Base-by-base conservation (phyloP, 108 stramenopile genomes). In the Skeletonema tropicum region DNA sequence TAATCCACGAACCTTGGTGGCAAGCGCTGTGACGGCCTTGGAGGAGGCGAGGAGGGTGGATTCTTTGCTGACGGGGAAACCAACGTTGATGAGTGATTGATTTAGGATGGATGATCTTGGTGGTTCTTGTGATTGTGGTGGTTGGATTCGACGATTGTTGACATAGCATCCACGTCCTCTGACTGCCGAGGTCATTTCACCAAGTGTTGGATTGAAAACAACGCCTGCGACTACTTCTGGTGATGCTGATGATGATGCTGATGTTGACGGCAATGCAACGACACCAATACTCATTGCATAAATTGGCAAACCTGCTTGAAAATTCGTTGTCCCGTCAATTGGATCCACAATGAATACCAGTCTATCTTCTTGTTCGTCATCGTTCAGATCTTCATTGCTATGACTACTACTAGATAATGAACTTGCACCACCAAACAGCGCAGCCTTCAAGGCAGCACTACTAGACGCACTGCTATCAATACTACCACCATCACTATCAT, bases 271-370 rank as follows among this genome's bases (percentile, higher is more conserved):
- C 23, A 93, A 49, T 4, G 84, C 79, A 21, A 90, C 85, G 41
- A 83, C 83, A 17, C 84, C 88, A 31, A 91, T 83, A 21, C 90
- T 90, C 69, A 91, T 76, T 15, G 90, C 89, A 76, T 88, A 87
- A 9, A 94, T 88, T 11, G 90, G 90, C 57, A 91, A 80, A 61
- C 60, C 60, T 26, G 78, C 78, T 75, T 79, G 78, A 83, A 91
- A 91, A 55, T 91, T 91, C 11, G 88, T 89, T 0, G 92, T 93
- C 1, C 92, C 92, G 70, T 93, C 92, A 76, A 85, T 85, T 17
- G 84, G 84, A 85, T 85, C 84, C 35, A 90, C 89, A 60, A 94
- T 74, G 85, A 90, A 94, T 41, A 94, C 49, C 64, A 88, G 77
- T 25, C 68, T 46, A 68, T 82, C 76, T 36, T 64, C 64, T n/a